Evolutionary conservation across 202 grass and related monocot genomes (phyloP).

Genomic region (Zoysia matrella): DNA sequence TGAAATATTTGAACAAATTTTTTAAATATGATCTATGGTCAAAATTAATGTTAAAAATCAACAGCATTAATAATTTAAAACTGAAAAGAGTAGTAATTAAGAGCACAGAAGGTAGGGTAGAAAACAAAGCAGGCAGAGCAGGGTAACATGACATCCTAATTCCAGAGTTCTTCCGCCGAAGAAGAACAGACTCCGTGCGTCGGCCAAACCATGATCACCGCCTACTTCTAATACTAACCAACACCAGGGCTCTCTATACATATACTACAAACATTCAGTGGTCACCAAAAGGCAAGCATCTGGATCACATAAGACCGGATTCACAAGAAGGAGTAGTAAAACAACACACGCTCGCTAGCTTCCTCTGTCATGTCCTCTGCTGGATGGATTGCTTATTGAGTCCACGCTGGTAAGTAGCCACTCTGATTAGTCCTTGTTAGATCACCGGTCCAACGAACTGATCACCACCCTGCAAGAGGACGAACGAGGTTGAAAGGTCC

Average conservation of each 20-base stretch:
- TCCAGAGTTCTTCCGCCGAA: constrained; percentile 10
- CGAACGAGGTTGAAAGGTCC: not conserved
- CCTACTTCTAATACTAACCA: not conserved
- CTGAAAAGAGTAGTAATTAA: too few species aligned
- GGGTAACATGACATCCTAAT: not conserved
- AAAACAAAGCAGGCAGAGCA: constrained; percentile 18
- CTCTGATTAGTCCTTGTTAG: too few species aligned
- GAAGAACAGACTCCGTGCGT: not conserved
- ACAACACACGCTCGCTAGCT: not conserved
- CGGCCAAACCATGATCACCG: not conserved
- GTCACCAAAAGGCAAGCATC: not conserved
- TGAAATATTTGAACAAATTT: too few species aligned
- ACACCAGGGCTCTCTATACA: not conserved
- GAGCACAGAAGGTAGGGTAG: constrained; percentile 12
- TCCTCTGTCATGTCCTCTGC: not conserved
- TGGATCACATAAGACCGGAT: not conserved
- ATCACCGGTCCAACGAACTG: constrained; percentile 66
- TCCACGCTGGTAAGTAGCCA: not conserved
- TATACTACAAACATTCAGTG: constrained; percentile 2
- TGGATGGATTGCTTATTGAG: constrained; percentile 2
- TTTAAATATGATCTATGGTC: too few species aligned
- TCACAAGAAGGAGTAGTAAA: not conserved
- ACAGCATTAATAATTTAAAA: too few species aligned
- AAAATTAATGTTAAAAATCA: too few species aligned
- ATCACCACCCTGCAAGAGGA: constrained; percentile 70